A percentile compares a stretch with the other conserved stretches of the same genome.
Evolutionary conservation across 352 stramenopile species (phyloP).

Genomic region (Globisporangium paroecandrum): DNA sequence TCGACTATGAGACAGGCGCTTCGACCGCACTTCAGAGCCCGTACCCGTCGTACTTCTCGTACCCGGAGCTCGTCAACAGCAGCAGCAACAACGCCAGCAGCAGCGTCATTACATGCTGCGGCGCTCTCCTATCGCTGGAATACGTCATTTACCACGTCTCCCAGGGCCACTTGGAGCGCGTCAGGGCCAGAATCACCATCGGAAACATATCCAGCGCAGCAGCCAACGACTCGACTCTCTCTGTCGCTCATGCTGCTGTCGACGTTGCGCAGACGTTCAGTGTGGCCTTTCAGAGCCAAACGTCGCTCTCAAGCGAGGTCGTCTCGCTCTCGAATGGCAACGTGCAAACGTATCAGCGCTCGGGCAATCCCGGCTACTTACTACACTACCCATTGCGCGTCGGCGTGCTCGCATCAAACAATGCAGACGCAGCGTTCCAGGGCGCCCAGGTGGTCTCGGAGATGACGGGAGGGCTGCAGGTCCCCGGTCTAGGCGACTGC

Average conservation of each 20-base stretch:
- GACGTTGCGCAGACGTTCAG: constrained; percentile 31
- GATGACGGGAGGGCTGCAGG: constrained; percentile 27
- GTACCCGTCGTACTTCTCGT: constrained; percentile 26
- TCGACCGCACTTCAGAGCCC: background rate
- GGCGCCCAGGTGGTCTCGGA: constrained; percentile 22
- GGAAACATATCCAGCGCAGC: constrained; percentile 15
- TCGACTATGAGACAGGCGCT: constrained; percentile 11
- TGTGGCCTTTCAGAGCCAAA: constrained; percentile 29
- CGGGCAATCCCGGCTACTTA: constrained; percentile 39
- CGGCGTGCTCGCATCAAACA: constrained; percentile 21
- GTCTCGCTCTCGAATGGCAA: constrained; percentile 35
- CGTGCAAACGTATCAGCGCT: constrained; percentile 30
- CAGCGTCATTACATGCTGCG: constrained; percentile 17
- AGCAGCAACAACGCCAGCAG: background rate
- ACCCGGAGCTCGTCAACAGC: constrained; percentile 12
- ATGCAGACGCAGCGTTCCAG: background rate
- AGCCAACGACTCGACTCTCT: background rate
- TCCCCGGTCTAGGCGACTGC: constrained; percentile 32
- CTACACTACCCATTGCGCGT: constrained; percentile 34
- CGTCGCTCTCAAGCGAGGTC: constrained; percentile 5
- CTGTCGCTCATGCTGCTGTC: background rate
- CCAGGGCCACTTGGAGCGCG: constrained; percentile 23
- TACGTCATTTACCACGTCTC: constrained; percentile 34
- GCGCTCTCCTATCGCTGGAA: constrained; percentile 22
- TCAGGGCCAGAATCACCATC: constrained; percentile 23